Conservation (phyloP, 192 early-diverging fungal genomes). For the Coemansia sp. region DNA sequence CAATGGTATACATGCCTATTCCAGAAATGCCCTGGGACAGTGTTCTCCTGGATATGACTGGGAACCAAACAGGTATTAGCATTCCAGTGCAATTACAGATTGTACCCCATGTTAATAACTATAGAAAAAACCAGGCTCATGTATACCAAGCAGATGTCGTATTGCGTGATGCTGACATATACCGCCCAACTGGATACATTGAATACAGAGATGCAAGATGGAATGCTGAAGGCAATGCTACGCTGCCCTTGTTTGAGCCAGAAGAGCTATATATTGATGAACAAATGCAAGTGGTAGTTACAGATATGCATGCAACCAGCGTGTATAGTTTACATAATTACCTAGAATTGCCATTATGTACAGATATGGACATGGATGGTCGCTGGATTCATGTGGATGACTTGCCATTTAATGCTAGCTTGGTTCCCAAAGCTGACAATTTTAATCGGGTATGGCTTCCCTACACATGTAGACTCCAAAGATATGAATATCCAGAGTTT, state of each 20-base stretch:
- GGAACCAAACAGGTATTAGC: conserved; percentile 2
- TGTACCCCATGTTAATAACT: neutral
- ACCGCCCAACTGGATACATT: neutral
- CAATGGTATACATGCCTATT: conserved; percentile 9
- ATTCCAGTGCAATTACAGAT: neutral
- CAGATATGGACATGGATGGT: conserved; percentile 26
- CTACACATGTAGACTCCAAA: conserved; percentile 42
- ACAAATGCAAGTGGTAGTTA: neutral
- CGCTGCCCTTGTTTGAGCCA: neutral
- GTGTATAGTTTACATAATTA: conserved; percentile 22
- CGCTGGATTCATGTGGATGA: conserved; percentile 44
- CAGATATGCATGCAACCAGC: neutral
- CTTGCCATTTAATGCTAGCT: conserved; percentile 12
- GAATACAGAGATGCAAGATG: conserved; percentile 9
- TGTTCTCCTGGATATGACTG: conserved; percentile 1
- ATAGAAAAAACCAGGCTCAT: neutral
- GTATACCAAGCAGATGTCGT: conserved; percentile 12
- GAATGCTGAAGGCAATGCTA: conserved; percentile 9
- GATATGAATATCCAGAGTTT: conserved; percentile 38
- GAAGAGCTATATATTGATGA: neutral
- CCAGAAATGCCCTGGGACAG: conserved; percentile 13
- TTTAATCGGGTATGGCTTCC: conserved; percentile 54
- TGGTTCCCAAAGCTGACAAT: conserved; percentile 25
- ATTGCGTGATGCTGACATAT: conserved; percentile 8
- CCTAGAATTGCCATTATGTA: conserved; percentile 50